A percentile compares a stretch with the other conserved stretches of the same genome.
Evolutionary conservation across 1,139 yeast species (phyloP).

Genomic region (Magnusiomyces ingens): DNA sequence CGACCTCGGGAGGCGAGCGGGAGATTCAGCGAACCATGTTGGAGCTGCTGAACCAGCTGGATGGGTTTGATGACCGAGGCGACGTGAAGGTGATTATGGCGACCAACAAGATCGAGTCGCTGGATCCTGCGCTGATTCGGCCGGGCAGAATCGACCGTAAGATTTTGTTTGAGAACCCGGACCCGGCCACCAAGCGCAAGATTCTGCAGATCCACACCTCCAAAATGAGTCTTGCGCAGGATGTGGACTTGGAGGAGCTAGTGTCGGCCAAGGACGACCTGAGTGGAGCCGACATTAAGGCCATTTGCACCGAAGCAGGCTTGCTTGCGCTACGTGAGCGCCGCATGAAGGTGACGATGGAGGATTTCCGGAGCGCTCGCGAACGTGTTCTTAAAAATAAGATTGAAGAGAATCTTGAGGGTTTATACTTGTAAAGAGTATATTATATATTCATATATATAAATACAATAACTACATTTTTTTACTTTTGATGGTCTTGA

Average conservation of each 20-base stretch:
- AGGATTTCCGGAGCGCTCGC: slow-evolving; percentile 90
- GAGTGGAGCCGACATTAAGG: slow-evolving; percentile 97
- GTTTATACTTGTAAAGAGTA: slow-evolving; percentile 61
- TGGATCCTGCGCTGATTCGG: slow-evolving; percentile 96
- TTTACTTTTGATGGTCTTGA: slow-evolving; percentile 15
- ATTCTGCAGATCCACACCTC: slow-evolving; percentile 90
- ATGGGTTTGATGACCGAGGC: slow-evolving; percentile 97
- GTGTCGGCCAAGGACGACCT: slow-evolving; percentile 91
- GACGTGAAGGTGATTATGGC: slow-evolving; percentile 99
- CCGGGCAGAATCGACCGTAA: slow-evolving; percentile 99
- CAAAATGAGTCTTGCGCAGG: slow-evolving; percentile 84
- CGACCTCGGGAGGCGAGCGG: slow-evolving; percentile 94
- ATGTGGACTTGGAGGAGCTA: slow-evolving; percentile 83
- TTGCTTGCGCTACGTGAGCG: slow-evolving; percentile 92
- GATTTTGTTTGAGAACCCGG: slow-evolving; percentile 94
- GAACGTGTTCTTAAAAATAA: slow-evolving; percentile 96
- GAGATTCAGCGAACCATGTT: slow-evolving; percentile 98
- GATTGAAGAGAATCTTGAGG: slow-evolving; percentile 95
- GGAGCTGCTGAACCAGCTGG: slow-evolving; percentile 92
- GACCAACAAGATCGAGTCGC: slow-evolving; percentile 87
- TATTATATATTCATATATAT: background rate
- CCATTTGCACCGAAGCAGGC: slow-evolving; percentile 98
- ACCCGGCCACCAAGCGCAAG: slow-evolving; percentile 85
- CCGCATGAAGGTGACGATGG: slow-evolving; percentile 96
- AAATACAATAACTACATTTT: background rate